A percentile compares a stretch with the other conserved stretches of the same genome.
Conservation (phyloP, 2,329 filamentous ascomycete species). For the Dothidotthia symphoricarpi region DNA sequence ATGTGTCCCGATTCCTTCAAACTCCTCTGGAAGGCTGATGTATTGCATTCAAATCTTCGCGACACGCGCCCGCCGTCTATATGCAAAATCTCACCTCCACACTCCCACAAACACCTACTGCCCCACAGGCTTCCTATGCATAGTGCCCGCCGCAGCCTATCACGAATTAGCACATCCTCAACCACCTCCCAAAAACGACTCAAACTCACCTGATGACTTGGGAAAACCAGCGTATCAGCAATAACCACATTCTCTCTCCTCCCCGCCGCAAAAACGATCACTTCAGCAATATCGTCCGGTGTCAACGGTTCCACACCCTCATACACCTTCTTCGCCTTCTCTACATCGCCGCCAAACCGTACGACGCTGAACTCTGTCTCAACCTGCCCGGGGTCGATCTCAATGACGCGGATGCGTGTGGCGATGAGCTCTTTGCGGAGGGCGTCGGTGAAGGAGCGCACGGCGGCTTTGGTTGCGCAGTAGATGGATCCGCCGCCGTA, state of each 20-base stretch:
- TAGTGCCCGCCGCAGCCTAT: conserved; percentile 39
- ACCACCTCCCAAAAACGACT: not conserved
- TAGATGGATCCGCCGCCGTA: conserved; percentile 88
- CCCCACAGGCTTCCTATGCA: conserved; percentile 34
- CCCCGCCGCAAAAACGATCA: conserved; percentile 81
- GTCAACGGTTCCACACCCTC: conserved; percentile 71
- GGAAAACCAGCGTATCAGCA: conserved; percentile 82
- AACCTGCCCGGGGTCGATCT: conserved; percentile 88
- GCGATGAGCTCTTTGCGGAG: conserved; percentile 80
- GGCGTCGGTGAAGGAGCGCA: conserved; percentile 79
- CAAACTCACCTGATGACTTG: conserved; percentile 78
- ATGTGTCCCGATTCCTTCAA: no score
- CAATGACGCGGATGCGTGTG: conserved; percentile 77
- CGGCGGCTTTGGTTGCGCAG: conserved; percentile 88
- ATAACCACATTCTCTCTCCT: conserved; percentile 87
- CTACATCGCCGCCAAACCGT: conserved; percentile 82
- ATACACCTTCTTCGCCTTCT: conserved; percentile 87
- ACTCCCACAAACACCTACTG: conserved; percentile 11
- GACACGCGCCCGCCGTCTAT: not conserved
- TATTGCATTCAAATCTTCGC: no score
- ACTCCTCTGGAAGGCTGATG: not conserved
- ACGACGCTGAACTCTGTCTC: conserved; percentile 93
- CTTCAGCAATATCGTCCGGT: conserved; percentile 85
- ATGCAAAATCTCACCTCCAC: conserved; percentile 2
- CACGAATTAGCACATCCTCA: conserved; percentile 11